Evolutionary conservation across 495 filamentous ascomycete species (phyloP).

Genomic region (Penicillium tannophilum): DNA sequence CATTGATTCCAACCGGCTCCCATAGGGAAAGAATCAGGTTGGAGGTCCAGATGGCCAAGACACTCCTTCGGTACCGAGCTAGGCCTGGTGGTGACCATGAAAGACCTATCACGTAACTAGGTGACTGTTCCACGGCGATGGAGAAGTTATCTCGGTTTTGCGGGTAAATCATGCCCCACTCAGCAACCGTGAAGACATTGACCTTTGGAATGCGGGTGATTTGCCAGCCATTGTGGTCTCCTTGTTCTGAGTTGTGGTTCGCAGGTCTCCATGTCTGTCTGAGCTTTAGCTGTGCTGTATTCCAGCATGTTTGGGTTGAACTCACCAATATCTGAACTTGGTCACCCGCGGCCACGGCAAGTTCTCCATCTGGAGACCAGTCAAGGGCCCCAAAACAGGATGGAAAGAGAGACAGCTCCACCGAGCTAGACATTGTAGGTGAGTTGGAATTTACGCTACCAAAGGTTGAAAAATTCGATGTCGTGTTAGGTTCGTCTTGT

Average conservation of each 20-base stretch:
- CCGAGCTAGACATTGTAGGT: constrained; percentile 33
- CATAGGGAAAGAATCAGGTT: constrained; percentile 55
- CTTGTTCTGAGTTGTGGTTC: constrained; percentile 9
- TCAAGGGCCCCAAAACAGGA: constrained; percentile 55
- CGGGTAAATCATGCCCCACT: constrained; percentile 52
- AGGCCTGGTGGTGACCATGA: constrained; percentile 65
- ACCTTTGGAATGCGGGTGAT: constrained; percentile 42
- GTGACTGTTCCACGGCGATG: constrained; percentile 64
- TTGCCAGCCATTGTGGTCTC: constrained; percentile 33
- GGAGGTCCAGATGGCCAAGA: constrained; percentile 61
- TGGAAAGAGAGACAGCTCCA: constrained; percentile 40
- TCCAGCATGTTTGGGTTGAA: neutral
- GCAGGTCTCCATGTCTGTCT: constrained; percentile 32
- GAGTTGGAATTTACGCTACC: neutral
- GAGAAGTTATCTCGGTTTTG: constrained; percentile 54
- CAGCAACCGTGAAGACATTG: constrained; percentile 55
- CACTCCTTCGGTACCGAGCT: constrained; percentile 57
- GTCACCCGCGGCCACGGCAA: constrained; percentile 62
- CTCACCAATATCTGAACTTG: constrained; percentile 57
- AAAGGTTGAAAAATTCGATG: neutral
- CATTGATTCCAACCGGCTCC: constrained; percentile 38
- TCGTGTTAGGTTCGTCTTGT: neutral
- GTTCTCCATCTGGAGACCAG: constrained; percentile 65
- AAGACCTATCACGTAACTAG: constrained; percentile 51
- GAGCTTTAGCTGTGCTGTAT: neutral